These are phyloP conservation scores for Scorias spongiosa DNA, from an alignment of 2,329 filamentous ascomycete species.

Conservation along the genomic window DNA sequence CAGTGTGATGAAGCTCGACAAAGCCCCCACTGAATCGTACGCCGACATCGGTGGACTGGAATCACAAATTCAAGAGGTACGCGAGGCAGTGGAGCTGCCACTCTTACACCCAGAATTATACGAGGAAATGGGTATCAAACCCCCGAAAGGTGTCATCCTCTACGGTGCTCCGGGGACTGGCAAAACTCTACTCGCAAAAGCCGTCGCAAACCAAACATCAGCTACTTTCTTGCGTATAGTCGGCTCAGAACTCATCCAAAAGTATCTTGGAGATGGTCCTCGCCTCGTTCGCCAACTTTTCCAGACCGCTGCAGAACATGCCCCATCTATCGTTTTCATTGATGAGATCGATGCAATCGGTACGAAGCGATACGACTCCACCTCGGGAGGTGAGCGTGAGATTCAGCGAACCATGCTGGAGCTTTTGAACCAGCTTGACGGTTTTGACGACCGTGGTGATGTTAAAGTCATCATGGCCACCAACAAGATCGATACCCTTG, in stretches of 20 bases:
- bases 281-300: conserved; percentile 91
- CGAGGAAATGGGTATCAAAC: conserved; percentile 99
- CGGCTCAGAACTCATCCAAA: conserved; percentile 93
- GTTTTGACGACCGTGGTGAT: conserved; percentile 95
- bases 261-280: conserved; percentile 93
- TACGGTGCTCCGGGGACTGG: conserved; percentile 95
- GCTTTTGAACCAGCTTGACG: conserved; percentile 92
- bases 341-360: conserved; percentile 98
- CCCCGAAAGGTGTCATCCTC: conserved; percentile 96
- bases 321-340: conserved; percentile 95
- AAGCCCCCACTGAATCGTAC: conserved; percentile 94
- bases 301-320: conserved; percentile 89
- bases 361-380: conserved; percentile 96
- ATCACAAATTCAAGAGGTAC: conserved; percentile 88
- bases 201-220: conserved; percentile 96
- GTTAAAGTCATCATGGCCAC: conserved; percentile 99
- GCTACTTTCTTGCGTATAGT: conserved; percentile 96
- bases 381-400: conserved; percentile 90
- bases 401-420: conserved; percentile 98
- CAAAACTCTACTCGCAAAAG: conserved; percentile 91
- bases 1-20: conserved; percentile 98
- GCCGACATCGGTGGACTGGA: conserved; percentile 96
- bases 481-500: conserved; percentile 97
- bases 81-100: conserved; percentile 91
- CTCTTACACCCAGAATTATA: conserved; percentile 92